Evolutionary conservation across 2,329 filamentous ascomycete species (phyloP).

Genomic region (Ramichloridium luteum): DNA sequence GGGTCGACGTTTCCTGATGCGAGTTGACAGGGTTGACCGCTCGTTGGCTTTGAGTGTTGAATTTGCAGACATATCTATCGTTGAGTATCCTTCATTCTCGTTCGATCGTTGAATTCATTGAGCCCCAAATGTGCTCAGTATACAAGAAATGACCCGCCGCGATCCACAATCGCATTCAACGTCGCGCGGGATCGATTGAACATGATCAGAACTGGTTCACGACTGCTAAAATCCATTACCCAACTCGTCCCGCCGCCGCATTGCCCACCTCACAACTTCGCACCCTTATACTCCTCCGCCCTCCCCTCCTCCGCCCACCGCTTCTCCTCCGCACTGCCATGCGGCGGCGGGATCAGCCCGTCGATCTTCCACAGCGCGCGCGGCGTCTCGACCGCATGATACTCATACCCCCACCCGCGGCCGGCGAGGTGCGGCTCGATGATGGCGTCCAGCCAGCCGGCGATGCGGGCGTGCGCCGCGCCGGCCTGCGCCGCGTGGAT

Average conservation of each 20-base stretch:
- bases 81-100: too few relatives aligned
- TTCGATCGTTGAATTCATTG: too few relatives aligned
- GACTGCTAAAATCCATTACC: too few relatives aligned
- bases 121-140: too few relatives aligned
- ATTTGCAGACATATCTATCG: too few relatives aligned
- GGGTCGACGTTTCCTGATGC: too few relatives aligned
- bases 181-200: too few relatives aligned
- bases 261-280: not conserved
- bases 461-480: not conserved
- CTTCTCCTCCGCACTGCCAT: not conserved
- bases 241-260: not conserved
- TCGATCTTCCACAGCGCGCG: not conserved
- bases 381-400: not conserved
- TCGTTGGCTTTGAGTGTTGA: too few relatives aligned
- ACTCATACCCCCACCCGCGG: not conserved
- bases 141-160: too few relatives aligned
- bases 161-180: too few relatives aligned
- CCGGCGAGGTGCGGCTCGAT: not conserved
- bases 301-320: not conserved
- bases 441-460: not conserved
- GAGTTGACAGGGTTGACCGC: too few relatives aligned
- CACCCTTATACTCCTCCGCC: not conserved
- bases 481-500: not conserved
- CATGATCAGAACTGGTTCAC: too few relatives aligned
- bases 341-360: not conserved